Base-by-base conservation (phyloP, 257 asterid genomes). In the Salvia rosmarinus region DNA sequence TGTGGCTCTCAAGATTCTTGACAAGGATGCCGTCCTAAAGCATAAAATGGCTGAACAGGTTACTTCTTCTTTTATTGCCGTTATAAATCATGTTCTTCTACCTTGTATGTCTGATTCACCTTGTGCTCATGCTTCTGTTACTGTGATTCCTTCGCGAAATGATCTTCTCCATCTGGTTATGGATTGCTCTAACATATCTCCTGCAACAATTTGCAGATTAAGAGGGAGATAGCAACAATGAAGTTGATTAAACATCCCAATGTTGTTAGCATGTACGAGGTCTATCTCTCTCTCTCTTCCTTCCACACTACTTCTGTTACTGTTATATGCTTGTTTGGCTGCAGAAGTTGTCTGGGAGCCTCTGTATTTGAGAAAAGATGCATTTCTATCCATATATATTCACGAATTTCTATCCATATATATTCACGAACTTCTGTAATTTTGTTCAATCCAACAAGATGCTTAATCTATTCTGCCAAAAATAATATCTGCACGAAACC, bases 31-130 rank as follows among this genome's bases (percentile, higher is more conserved):
- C 68, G 96, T 93, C 78, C 94, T 93, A 17, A 90, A 89, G 84
- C 89, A 93, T 84, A 90, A 90, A 84, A 87, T 93, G 97, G 85
- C 98, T 9, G 97, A 93, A 72, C 96, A 90, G 97, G 98, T 93
- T 23, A 51, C 30, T 70, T 59, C 46, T 57, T 43, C 4, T 58
- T 17, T 40, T 13, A 16, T 40, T 40, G 10, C 28, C 47, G 61
- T 20, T 19, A 3, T 64, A 59, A 43, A 35, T 19, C 47, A 55
- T 51, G 54, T 23, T 47, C 6, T 6, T 57, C 51, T 10, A 54
- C 46, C 21, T 44, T 56, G 43, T 34, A 12, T 5, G 13, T 34
- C 25, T 23, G 47, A 57, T 49, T 59, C 37, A 9, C 23, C 44
- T 57, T 57, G 17, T 49, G 20, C 44, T 10, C 32, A 17, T 61